phyloP scores from a whole-genome alignment of 2,329 filamentous ascomycete genomes.

The Diplocarpon mali region DNA sequence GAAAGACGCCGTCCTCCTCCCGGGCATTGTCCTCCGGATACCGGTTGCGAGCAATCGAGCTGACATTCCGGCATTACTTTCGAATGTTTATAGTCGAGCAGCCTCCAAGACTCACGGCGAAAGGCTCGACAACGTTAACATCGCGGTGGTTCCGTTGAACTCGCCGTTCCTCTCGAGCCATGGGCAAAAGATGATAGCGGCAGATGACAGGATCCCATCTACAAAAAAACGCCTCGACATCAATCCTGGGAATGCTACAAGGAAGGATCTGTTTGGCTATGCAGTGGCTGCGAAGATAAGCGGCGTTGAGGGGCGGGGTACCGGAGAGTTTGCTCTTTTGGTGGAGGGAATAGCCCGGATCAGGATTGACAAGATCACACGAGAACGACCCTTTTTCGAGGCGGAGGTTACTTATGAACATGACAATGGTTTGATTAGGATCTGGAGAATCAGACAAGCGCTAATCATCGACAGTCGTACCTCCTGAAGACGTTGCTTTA shows the following conservation, averaged over 20 bases:
- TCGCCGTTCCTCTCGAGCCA: constrained; percentile 63
- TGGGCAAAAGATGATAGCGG: constrained; percentile 64
- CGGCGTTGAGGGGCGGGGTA: constrained; percentile 64
- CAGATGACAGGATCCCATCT: constrained; percentile 38
- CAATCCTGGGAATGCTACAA: constrained; percentile 48
- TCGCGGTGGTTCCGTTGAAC: constrained; percentile 78
- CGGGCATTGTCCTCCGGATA: constrained; percentile 75
- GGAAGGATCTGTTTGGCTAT: constrained; percentile 68
- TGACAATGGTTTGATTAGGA: constrained; percentile 47
- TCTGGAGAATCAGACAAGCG: neutral
- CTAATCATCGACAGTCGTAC: constrained; percentile 20
- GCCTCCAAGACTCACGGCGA: constrained; percentile 55
- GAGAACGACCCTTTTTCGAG: constrained; percentile 79
- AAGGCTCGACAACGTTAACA: constrained; percentile 56
- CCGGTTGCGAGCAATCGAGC: constrained; percentile 68
- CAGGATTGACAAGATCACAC: constrained; percentile 59
- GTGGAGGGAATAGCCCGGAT: constrained; percentile 79
- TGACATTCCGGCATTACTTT: constrained; percentile 80
- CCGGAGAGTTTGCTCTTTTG: constrained; percentile 68
- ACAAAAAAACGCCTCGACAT: constrained; percentile 31
- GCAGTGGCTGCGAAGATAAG: constrained; percentile 73
- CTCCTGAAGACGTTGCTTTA: constrained; percentile 48
- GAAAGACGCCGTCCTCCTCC: constrained; percentile 70
- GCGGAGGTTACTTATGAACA: constrained; percentile 62
- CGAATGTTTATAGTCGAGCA: constrained; percentile 70